Conservation (phyloP, 2,329 filamentous ascomycete genomes). For the Lachnum nothofagi region DNA sequence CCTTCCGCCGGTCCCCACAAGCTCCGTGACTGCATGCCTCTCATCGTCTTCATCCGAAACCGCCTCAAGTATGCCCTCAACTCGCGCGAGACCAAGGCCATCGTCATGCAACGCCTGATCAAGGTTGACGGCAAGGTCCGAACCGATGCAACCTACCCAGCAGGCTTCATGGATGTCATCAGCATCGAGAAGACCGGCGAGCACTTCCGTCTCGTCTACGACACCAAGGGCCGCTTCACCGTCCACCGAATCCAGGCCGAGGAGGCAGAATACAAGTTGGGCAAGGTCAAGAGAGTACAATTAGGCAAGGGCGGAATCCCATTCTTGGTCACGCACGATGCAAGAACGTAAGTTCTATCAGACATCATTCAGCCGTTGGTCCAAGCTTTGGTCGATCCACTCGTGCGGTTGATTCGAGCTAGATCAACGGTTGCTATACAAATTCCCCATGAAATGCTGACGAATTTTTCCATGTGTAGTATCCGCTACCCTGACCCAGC, state of each 20-base stretch:
- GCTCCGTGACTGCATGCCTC: conserved; percentile 95
- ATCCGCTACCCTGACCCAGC: conserved; percentile 98
- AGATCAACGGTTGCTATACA: conserved; percentile 34
- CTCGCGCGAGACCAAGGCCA: conserved; percentile 92
- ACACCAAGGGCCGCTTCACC: conserved; percentile 99
- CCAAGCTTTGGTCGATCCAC: conserved; percentile 82
- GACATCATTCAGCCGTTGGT: conserved; percentile 99
- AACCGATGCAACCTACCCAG: conserved; percentile 95
- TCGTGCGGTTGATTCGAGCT: conserved; percentile 28
- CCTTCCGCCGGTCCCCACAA: conserved; percentile 91
- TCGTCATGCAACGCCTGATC: conserved; percentile 99
- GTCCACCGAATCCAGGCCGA: conserved; percentile 98
- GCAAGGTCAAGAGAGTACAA: conserved; percentile 99
- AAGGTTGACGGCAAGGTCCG: conserved; percentile 99
- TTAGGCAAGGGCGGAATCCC: conserved; percentile 99
- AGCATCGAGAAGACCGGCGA: conserved; percentile 99
- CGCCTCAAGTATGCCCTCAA: conserved; percentile 99
- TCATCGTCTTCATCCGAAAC: conserved; percentile 96
- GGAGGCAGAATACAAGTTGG: conserved; percentile 99
- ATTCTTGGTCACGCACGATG: conserved; percentile 99
- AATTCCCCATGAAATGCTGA: conserved; percentile 30
- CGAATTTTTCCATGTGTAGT: conserved; percentile 47
- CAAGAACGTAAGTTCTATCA: conserved; percentile 98
- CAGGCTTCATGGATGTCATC: conserved; percentile 99
- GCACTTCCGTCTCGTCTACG: conserved; percentile 99